These are phyloP conservation scores for Gamsiella multidivaricata DNA, from an alignment of 192 early-diverging fungal species.

Conservation along the genomic window DNA sequence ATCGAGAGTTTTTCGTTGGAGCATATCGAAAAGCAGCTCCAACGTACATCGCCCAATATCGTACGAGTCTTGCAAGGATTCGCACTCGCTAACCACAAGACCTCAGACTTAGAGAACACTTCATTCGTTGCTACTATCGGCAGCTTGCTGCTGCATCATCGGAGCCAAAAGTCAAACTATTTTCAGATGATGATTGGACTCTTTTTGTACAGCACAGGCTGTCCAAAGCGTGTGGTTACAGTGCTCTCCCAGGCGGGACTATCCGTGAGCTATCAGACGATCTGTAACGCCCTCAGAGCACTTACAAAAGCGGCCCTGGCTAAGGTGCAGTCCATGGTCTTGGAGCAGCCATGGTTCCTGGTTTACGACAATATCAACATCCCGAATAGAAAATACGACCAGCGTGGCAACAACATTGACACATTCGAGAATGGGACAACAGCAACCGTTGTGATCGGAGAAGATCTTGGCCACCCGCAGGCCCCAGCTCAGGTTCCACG, in stretches of 20 bases:
- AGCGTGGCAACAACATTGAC: constrained; percentile 9
- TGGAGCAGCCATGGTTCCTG: neutral
- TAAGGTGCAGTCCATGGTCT: neutral
- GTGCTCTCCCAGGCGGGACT: constrained; percentile 11
- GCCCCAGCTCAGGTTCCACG: no score
- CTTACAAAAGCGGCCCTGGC: neutral
- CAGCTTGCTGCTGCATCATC: neutral
- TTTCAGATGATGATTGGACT: constrained; percentile 11
- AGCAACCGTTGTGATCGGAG: constrained; percentile 7
- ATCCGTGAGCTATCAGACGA: neutral
- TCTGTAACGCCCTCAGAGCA: neutral
- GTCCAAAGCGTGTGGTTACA: neutral
- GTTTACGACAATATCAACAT: constrained; percentile 35
- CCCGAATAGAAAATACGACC: constrained; percentile 1
- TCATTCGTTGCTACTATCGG: neutral
- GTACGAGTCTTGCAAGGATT: no score
- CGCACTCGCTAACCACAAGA: no score
- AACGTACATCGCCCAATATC: no score
- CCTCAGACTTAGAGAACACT: no score
- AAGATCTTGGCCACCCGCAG: neutral
- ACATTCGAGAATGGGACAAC: constrained; percentile 7
- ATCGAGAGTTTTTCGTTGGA: no score
- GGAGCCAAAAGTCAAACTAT: neutral
- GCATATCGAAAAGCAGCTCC: no score
- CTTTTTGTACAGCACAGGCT: constrained; percentile 2